phyloP scores from a whole-genome alignment of 2,329 filamentous ascomycete species.

The Stachybotrys chartarum region DNA sequence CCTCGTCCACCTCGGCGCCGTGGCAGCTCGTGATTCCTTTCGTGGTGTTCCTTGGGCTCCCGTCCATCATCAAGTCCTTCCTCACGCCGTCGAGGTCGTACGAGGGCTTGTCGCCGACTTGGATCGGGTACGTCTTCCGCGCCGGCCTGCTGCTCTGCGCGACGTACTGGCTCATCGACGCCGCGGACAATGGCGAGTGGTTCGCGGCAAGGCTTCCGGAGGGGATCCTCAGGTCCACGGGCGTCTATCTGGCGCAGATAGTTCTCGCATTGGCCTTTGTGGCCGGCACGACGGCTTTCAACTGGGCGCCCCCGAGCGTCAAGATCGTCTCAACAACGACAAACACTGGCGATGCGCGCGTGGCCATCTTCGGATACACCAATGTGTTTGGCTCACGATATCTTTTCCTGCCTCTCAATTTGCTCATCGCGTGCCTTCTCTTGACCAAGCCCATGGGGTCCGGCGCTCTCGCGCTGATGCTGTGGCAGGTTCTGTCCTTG shows the following conservation, averaged over 20 bases:
- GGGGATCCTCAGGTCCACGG: constrained; percentile 61
- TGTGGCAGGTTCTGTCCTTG: constrained; percentile 85
- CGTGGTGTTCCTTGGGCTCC: constrained; percentile 62
- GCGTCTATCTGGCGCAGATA: constrained; percentile 72
- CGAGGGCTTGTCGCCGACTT: constrained; percentile 75
- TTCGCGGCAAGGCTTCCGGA: constrained; percentile 48
- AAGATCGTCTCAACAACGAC: constrained; percentile 54
- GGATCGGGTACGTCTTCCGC: constrained; percentile 77
- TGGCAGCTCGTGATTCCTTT: constrained; percentile 86
- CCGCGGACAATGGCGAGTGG: constrained; percentile 83
- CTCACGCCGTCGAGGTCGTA: constrained; percentile 79
- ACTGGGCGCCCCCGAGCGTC: constrained; percentile 80
- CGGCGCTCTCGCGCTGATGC: constrained; percentile 71
- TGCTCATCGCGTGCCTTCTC: constrained; percentile 68
- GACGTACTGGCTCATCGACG: constrained; percentile 81
- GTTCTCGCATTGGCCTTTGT: constrained; percentile 74
- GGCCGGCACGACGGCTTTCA: constrained; percentile 77
- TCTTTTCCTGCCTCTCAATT: constrained; percentile 73
- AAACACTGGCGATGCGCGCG: constrained; percentile 40
- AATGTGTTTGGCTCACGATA: constrained; percentile 92
- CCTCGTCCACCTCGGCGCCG: constrained; percentile 83
- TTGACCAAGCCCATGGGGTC: constrained; percentile 93
- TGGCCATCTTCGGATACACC: constrained; percentile 83
- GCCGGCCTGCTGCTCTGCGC: constrained; percentile 68
- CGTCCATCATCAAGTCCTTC: constrained; percentile 71